Conservation (phyloP, 768 basidiomycete species). For the Mycena metata region DNA sequence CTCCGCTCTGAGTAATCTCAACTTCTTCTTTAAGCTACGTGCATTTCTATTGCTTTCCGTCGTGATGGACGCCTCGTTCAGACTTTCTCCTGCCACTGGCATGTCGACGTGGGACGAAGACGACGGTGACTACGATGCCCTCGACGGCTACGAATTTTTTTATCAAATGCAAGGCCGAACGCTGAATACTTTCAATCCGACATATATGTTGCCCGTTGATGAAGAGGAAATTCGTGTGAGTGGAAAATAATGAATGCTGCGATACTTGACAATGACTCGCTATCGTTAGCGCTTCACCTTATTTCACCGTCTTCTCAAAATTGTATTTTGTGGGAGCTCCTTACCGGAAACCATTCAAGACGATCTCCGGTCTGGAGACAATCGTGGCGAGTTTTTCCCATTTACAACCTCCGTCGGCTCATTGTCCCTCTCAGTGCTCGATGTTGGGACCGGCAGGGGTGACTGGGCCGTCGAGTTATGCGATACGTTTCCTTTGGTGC, state of each 20-base stretch:
- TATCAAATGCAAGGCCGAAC: slow-evolving; percentile 64
- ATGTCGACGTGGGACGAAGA: slow-evolving; percentile 21
- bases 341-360: slow-evolving; percentile 78
- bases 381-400: slow-evolving; percentile 50
- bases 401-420: slow-evolving; percentile 13
- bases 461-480: slow-evolving; percentile 59
- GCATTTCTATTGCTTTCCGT: too few relatives aligned
- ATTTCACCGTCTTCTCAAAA: slow-evolving; percentile 74
- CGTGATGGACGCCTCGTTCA: too few relatives aligned
- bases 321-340: slow-evolving; percentile 74
- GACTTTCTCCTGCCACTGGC: background rate
- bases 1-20: too few relatives aligned
- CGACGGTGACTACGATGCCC: slow-evolving; percentile 21
- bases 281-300: slow-evolving; percentile 68
- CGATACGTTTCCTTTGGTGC: slow-evolving; percentile 14
- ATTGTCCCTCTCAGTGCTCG: slow-evolving; percentile 61
- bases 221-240: slow-evolving; percentile 73
- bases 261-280: slow-evolving; percentile 13
- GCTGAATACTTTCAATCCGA: slow-evolving; percentile 67
- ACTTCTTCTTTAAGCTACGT: too few relatives aligned
- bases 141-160: slow-evolving; percentile 67
- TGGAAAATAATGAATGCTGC: background rate
- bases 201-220: slow-evolving; percentile 77
- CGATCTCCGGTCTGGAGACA: slow-evolving; percentile 64
- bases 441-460: slow-evolving; percentile 78